phyloP scores from a whole-genome alignment of 805 yeast genomes.

The Kodamaea hsintzibuensis region DNA sequence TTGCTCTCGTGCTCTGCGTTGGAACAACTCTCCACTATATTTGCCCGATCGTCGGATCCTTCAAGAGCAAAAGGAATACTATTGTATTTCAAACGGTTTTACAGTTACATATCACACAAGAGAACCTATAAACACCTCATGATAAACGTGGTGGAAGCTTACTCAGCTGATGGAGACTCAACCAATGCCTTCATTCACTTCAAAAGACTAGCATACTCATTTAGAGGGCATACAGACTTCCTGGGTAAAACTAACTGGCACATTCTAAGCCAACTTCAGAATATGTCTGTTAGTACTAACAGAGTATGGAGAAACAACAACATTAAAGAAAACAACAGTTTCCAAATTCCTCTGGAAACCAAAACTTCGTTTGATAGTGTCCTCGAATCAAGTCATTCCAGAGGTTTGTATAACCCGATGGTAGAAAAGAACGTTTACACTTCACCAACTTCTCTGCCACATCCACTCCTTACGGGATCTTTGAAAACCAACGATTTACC shows the following conservation, averaged over 20 bases:
- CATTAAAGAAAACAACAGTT: conserved; percentile 17
- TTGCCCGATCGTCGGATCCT: conserved; percentile 26
- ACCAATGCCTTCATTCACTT: conserved; percentile 22
- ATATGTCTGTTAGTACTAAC: conserved; percentile 17
- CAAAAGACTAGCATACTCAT: conserved; percentile 17
- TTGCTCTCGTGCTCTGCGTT: conserved; percentile 29
- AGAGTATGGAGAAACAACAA: conserved; percentile 25
- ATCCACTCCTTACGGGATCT: conserved; percentile 31
- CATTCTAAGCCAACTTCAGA: conserved; percentile 7
- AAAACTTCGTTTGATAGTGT: conserved; percentile 10
- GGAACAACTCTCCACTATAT: conserved; percentile 29
- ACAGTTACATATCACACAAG: conserved; percentile 34
- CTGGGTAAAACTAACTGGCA: conserved; percentile 8
- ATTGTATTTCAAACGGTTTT: conserved; percentile 38
- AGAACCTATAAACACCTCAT: conserved; percentile 27
- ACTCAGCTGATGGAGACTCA: conserved; percentile 22
- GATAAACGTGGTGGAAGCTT: conserved; percentile 32
- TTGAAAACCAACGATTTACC: conserved; percentile 34
- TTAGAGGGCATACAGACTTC: conserved; percentile 17
- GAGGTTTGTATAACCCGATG: conserved; percentile 22
- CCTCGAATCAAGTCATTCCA: conserved; percentile 5
- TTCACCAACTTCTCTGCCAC: conserved; percentile 17
- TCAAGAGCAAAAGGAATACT: conserved; percentile 30
- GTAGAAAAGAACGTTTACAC: conserved; percentile 29
- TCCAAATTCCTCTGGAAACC: conserved; percentile 5